Evolutionary conservation across 805 yeast genomes (phyloP).

Genomic region (Metschnikowia santaceciliae): DNA sequence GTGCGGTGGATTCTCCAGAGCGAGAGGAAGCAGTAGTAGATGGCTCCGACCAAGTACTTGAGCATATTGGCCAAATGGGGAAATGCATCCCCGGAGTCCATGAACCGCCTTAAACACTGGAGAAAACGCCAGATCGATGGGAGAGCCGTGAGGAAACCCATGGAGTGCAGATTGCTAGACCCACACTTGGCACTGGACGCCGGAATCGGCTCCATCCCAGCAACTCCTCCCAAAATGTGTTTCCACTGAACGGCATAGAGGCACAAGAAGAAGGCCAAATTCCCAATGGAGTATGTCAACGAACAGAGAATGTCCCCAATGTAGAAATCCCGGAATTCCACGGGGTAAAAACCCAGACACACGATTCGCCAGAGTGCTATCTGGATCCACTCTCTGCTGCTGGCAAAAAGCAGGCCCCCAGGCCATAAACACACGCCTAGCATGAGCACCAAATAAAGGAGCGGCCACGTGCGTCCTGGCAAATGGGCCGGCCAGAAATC

Average conservation of each 20-base stretch:
- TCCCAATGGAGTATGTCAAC: constrained; percentile 82
- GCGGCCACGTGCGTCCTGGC: constrained; percentile 75
- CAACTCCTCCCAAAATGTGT: constrained; percentile 41
- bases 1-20: constrained; percentile 62
- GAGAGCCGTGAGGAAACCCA: constrained; percentile 81
- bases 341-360: constrained; percentile 86
- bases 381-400: constrained; percentile 77
- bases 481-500: constrained; percentile 59
- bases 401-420: constrained; percentile 47
- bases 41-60: constrained; percentile 65
- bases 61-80: constrained; percentile 90
- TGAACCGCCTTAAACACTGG: constrained; percentile 87
- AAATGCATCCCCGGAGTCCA: constrained; percentile 92
- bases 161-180: constrained; percentile 63
- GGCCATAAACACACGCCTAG: constrained; percentile 57
- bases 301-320: constrained; percentile 89
- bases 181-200: constrained; percentile 52
- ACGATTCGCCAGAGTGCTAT: constrained; percentile 67
- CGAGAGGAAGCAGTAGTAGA: constrained; percentile 71
- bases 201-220: constrained; percentile 7
- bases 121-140: constrained; percentile 89
- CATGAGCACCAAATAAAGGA: constrained; percentile 61
- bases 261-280: constrained; percentile 81
- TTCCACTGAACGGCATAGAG: constrained; percentile 71
- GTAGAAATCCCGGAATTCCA: constrained; percentile 91